Percentiles rank a stretch among this genome's conserved stretches.
phyloP scores from a whole-genome alignment of 1,139 yeast species.

The Insectozyma bohioensis region DNA sequence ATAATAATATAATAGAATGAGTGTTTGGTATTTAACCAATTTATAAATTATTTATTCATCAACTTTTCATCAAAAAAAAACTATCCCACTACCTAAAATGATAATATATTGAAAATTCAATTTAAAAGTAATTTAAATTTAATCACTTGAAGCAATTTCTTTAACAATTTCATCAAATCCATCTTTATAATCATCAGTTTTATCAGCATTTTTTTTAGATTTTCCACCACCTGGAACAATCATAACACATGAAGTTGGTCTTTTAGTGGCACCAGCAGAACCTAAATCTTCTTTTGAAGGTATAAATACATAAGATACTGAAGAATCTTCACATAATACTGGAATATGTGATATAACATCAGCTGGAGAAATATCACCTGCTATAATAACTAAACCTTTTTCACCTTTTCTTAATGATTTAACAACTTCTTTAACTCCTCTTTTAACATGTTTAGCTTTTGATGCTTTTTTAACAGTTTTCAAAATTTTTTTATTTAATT shows the following conservation, averaged over 20 bases:
- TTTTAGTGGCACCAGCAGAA: slow-evolving; percentile 97
- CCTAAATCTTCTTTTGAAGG: slow-evolving; percentile 99
- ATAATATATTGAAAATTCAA: too few relatives aligned
- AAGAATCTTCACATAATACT: slow-evolving; percentile 90
- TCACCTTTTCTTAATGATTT: slow-evolving; percentile 97
- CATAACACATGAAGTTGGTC: slow-evolving; percentile 98
- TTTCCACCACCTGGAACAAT: slow-evolving; percentile 96
- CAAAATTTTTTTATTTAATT: slow-evolving; percentile 89
- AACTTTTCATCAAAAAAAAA: too few relatives aligned
- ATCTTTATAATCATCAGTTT: slow-evolving; percentile 89
- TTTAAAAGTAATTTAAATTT: slow-evolving; percentile 1
- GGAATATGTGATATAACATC: slow-evolving; percentile 98
- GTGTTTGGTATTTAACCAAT: too few relatives aligned
- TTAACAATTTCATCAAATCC: slow-evolving; percentile 90
- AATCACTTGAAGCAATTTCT: slow-evolving; percentile 60
- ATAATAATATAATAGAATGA: too few relatives aligned
- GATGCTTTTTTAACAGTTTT: slow-evolving; percentile 97
- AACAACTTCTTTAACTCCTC: slow-evolving; percentile 99
- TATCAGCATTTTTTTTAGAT: slow-evolving; percentile 74
- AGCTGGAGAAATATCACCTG: slow-evolving; percentile 97
- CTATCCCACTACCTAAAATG: too few relatives aligned
- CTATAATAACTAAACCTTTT: slow-evolving; percentile 92
- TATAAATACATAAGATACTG: slow-evolving; percentile 87
- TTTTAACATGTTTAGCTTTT: slow-evolving; percentile 95
- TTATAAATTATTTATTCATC: too few relatives aligned